phyloP scores from a whole-genome alignment of 2,329 filamentous ascomycete genomes.

The Zymoseptoria crescenta region DNA sequence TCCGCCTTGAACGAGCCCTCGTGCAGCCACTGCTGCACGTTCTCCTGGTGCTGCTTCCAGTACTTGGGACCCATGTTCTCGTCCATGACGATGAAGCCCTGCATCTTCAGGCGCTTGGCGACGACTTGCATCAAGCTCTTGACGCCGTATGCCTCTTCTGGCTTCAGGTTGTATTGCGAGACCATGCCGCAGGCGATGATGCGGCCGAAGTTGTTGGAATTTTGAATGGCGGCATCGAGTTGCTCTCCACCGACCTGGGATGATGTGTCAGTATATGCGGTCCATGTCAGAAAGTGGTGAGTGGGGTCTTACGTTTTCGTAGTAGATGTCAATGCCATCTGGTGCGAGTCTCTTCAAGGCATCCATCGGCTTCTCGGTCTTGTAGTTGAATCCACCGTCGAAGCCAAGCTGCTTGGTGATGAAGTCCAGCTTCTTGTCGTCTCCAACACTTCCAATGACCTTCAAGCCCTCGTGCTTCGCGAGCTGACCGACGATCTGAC shows the following conservation, averaged over 20 bases:
- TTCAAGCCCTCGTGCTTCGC: constrained; percentile 72
- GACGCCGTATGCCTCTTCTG: constrained; percentile 55
- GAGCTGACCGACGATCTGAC: constrained; percentile 74
- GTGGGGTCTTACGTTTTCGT: constrained; percentile 50
- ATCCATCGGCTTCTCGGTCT: constrained; percentile 63
- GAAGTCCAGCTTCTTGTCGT: constrained; percentile 71
- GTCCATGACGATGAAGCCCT: constrained; percentile 68
- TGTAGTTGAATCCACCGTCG: constrained; percentile 78
- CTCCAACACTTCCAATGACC: constrained; percentile 73
- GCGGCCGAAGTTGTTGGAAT: constrained; percentile 58
- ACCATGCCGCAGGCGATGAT: constrained; percentile 62
- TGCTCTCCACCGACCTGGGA: constrained; percentile 55
- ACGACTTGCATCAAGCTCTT: constrained; percentile 59
- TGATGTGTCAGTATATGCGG: background rate
- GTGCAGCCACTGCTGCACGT: constrained; percentile 65
- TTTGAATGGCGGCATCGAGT: constrained; percentile 57
- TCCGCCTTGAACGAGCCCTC: constrained; percentile 68
- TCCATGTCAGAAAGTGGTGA: background rate
- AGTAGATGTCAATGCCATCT: constrained; percentile 75
- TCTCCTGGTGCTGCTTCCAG: constrained; percentile 63
- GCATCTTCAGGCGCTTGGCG: constrained; percentile 60
- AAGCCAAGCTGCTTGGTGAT: constrained; percentile 63
- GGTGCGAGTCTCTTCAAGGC: constrained; percentile 65
- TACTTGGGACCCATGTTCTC: constrained; percentile 60
- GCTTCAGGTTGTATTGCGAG: constrained; percentile 62